phyloP scores from a whole-genome alignment of 306 rosid species.

The Malus fusca region DNA sequence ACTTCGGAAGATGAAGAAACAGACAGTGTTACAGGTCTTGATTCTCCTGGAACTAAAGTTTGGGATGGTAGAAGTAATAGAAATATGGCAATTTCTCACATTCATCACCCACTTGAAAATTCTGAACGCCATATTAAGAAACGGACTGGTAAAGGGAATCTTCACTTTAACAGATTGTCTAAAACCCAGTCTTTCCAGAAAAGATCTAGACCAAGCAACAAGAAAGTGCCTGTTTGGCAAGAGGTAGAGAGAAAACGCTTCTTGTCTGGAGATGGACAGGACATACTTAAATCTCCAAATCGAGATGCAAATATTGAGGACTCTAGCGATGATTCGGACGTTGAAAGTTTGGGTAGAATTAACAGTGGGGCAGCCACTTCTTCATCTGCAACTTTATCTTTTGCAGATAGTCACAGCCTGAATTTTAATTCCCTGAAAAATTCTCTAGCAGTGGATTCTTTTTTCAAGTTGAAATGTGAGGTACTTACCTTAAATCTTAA shows the following conservation, averaged over 20 bases:
- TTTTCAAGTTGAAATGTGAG: constrained; percentile 94
- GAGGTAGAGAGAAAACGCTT: constrained; percentile 95
- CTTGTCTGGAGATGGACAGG: constrained; percentile 94
- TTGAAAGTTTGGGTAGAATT: constrained; percentile 60
- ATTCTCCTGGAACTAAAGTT: constrained; percentile 90
- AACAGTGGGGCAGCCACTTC: constrained; percentile 85
- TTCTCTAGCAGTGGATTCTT: constrained; percentile 56
- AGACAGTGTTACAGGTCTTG: constrained; percentile 68
- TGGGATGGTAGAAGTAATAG: constrained; percentile 90
- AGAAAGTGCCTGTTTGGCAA: constrained; percentile 55
- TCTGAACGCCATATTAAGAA: constrained; percentile 40
- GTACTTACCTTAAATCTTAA: constrained; percentile 33
- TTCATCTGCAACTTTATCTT: constrained; percentile 56
- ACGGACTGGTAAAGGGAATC: constrained; percentile 49
- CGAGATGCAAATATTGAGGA: constrained; percentile 39
- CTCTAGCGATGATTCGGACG: constrained; percentile 69
- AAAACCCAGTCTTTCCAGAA: constrained; percentile 52
- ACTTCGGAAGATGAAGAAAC: constrained; percentile 80
- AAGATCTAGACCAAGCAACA: constrained; percentile 52
- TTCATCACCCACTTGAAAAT: constrained; percentile 97
- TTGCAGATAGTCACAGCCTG: constrained; percentile 30
- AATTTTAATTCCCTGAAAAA: constrained; percentile 45
- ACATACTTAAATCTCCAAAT: constrained; percentile 61
- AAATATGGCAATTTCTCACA: constrained; percentile 52
- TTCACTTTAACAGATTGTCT: constrained; percentile 36